Evolutionary conservation across 495 filamentous ascomycete genomes (phyloP).

Genomic region (Elasticomyces elasticus): DNA sequence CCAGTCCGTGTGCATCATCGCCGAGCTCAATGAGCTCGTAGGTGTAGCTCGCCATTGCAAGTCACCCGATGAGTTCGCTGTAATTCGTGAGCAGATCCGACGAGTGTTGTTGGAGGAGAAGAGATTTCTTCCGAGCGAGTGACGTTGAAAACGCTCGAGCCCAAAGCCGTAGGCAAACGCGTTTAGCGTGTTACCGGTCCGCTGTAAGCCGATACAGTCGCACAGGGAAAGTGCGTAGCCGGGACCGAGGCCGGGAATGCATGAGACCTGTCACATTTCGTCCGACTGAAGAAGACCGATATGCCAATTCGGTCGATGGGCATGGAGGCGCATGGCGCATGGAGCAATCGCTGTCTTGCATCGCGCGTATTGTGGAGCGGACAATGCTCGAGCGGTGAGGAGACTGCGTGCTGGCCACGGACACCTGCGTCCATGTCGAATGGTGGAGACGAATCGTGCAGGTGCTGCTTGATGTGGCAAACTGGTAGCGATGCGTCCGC

Average conservation of each 20-base stretch:
- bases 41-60: conserved; percentile 3
- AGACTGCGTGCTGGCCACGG: neutral
- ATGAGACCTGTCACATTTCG: no score
- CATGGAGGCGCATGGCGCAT: no score
- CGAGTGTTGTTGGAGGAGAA: neutral
- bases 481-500: neutral
- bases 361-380: neutral
- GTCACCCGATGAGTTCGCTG: neutral
- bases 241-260: neutral
- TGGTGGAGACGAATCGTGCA: neutral
- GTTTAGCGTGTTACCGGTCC: neutral
- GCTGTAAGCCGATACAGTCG: neutral
- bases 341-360: neutral
- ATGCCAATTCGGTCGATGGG: no score
- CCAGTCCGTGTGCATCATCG: conserved; percentile 1
- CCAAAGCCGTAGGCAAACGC: neutral
- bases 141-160: neutral
- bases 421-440: neutral
- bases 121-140: neutral
- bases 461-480: neutral
- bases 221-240: neutral
- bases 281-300: no score
- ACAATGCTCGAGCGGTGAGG: neutral
- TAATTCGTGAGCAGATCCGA: neutral
- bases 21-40: conserved; percentile 9